Evolutionary conservation across 2,329 filamentous ascomycete genomes (phyloP), one percentile per base, ranked within the genome.

Genomic region (Arthrobotrys musiformis): DNA sequence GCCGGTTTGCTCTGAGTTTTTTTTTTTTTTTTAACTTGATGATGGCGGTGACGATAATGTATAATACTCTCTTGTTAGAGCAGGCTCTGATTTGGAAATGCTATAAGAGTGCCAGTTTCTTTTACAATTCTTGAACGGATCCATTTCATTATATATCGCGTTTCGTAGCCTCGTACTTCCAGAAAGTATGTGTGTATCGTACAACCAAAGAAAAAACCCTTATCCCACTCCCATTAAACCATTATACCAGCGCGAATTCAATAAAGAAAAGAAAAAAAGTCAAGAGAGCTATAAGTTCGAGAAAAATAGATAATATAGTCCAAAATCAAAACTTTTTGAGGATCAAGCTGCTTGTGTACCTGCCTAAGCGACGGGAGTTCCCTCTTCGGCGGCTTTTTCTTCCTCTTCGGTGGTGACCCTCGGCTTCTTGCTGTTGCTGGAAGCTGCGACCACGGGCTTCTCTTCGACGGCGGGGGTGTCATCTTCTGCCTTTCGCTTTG

Each of bases 401-500:
- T 76, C 70, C 37, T 79, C 70, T 33, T 79, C 75, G 15, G 70
- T 75, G 5, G 68, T 78, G 24, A 74, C 75, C 17, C 70, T 75
- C 6, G 69, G 67, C 40, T 78, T 78, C 40, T 78, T 78, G 61
- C 74, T 78, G 13, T 62, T 67, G 52, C 44, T 46, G 11, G 54
- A 13, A n/a, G 54, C 54, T 33, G 50, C 64, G 2, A 42, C 62
- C 0, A 52, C 44, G 13, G 64, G 80, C 11, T 82, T 79, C 75
- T 83, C 83, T 77, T 83, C 76, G 50, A 81, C 78, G 6, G 79
- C 80, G 22, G 82, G 79, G 24, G 80, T 79, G 80, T 81, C 82
- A 72, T 83, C 82, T 81, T 86, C 85, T 78, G 82, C 80, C 83
- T 89, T 89, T 37, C 62, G 56, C 60, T 72, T 72, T 28, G 76